Evolutionary conservation across 2,329 filamentous ascomycete genomes (phyloP).

Genomic region (Juglanconis juglandina): DNA sequence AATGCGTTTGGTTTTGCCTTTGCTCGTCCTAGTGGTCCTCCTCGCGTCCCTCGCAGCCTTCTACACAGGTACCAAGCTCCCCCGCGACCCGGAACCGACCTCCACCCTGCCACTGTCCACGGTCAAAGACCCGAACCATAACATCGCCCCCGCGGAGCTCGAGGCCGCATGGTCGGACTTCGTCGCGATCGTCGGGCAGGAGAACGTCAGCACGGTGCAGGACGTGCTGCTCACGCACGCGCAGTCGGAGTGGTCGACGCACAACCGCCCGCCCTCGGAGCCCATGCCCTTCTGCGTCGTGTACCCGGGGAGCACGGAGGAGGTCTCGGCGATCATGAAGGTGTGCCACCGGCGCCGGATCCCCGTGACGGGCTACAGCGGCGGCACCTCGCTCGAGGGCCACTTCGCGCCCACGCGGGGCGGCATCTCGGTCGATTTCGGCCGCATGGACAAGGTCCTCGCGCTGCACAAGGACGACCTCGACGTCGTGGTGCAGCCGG

Average conservation of each 20-base stretch:
- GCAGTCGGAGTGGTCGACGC: constrained; percentile 60
- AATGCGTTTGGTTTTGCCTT: constrained; percentile 1
- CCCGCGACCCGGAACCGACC: constrained; percentile 44
- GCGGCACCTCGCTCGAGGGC: constrained; percentile 85
- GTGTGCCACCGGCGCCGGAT: constrained; percentile 77
- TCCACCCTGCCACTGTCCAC: constrained; percentile 60
- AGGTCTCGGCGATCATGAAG: constrained; percentile 85
- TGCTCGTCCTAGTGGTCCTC: constrained; percentile 43
- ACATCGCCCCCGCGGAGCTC: constrained; percentile 59
- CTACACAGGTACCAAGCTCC: constrained; percentile 55
- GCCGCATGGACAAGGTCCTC: constrained; percentile 78
- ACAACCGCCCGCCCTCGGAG: constrained; percentile 4
- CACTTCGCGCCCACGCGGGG: constrained; percentile 81
- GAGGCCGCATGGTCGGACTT: constrained; percentile 71
- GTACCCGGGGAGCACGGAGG: constrained; percentile 60
- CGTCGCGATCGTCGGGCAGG: constrained; percentile 58
- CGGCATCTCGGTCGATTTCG: constrained; percentile 83
- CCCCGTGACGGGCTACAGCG: constrained; percentile 82
- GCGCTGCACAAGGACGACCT: constrained; percentile 73
- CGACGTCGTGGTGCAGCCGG: constrained; percentile 71
- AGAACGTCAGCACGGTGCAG: constrained; percentile 60
- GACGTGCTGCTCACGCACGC: constrained; percentile 55
- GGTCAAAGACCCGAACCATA: constrained; percentile 50
- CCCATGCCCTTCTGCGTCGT: constrained; percentile 17
- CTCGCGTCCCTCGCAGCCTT: constrained; percentile 52